Evolutionary conservation across 176 grass and related monocot genomes (phyloP), one percentile per base, ranked within the genome.

Genomic region (Thinopyrum elongatum): DNA sequence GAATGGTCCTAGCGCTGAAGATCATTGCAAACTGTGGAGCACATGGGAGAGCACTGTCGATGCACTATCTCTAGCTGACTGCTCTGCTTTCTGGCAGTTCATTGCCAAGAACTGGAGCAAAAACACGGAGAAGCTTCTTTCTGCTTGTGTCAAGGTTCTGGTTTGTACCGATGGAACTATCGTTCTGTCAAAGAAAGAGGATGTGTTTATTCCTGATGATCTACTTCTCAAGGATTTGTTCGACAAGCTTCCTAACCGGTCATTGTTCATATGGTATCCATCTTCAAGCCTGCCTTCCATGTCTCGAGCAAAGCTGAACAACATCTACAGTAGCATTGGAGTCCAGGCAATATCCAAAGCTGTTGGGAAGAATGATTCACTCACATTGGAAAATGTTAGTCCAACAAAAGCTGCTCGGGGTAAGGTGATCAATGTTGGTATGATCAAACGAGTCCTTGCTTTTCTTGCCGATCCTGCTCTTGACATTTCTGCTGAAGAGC

Each of bases 181-280:
- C 10, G 19, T 83, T 28, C 82, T 94, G 8, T 53, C 79, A 4
- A 42, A 53, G 2, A 97, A 90, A 39, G 49, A 74, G 17, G 85
- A 94, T 72, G 81, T 92, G 26, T 94, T 97, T 72, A 90, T 97
- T 74, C 89, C 89, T 10, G 92, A 97, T 76, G 94, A 97, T 65
- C 70, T 94, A 51, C n/a, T 92, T 9, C 85, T 92, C 29, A 84
- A 86, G 78, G 89, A 94, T 46, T 73, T 97, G 30, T 97, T 97
- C 39, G 78, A 63, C 27, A 83, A 76, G 38, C 17, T 66, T 35
- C 23, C 85, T 86, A 28, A 86, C 13, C 30, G 86, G 15, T 36
- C 90, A 10, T 6, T 92, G 7, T 94, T 93, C 47, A 85, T 94
- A 12, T 97, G 94, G 94, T 97, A 89, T 42, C 87, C 94, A 75